phyloP scores from a whole-genome alignment of 2,329 filamentous ascomycete species.

The Monosporascus sp. region DNA sequence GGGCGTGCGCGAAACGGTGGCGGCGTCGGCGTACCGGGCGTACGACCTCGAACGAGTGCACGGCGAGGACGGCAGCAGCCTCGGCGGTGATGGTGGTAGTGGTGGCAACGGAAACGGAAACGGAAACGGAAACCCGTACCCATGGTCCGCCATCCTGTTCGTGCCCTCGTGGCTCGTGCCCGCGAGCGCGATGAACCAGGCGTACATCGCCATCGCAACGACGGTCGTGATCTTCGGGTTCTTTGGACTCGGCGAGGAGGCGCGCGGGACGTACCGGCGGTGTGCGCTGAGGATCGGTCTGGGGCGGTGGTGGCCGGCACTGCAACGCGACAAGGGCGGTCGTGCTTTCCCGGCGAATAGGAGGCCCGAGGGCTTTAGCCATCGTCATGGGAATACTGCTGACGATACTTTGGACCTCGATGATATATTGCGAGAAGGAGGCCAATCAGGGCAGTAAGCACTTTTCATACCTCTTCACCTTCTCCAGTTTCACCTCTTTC shows the following conservation, averaged over 20 bases:
- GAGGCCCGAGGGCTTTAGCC: background rate
- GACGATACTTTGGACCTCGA: background rate
- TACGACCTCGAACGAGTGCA: slow-evolving; percentile 6
- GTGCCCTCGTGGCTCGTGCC: slow-evolving; percentile 34
- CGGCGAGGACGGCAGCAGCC: background rate
- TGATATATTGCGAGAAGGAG: background rate
- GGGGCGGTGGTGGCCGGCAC: slow-evolving; percentile 1
- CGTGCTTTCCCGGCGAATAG: background rate
- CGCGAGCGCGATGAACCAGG: slow-evolving; percentile 37
- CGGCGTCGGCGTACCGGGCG: slow-evolving; percentile 11
- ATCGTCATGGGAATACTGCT: background rate
- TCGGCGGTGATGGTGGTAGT: background rate
- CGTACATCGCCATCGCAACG: slow-evolving; percentile 44
- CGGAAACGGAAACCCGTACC: slow-evolving; percentile 27
- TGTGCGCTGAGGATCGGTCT: slow-evolving; percentile 12
- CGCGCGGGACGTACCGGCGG: slow-evolving; percentile 42
- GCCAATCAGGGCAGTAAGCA: background rate
- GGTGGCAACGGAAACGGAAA: slow-evolving; percentile 37
- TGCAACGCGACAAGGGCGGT: background rate
- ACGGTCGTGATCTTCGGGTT: slow-evolving; percentile 44
- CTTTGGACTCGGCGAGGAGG: slow-evolving; percentile 52
- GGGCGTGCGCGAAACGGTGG: slow-evolving; percentile 32
- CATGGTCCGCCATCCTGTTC: slow-evolving; percentile 44
- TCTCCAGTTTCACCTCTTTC: no score
- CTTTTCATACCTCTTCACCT: background rate